Percentiles rank a stretch among this genome's conserved stretches.
phyloP scores from a whole-genome alignment of 2,329 filamentous ascomycete genomes.

The Rasamsonia emersonii region DNA sequence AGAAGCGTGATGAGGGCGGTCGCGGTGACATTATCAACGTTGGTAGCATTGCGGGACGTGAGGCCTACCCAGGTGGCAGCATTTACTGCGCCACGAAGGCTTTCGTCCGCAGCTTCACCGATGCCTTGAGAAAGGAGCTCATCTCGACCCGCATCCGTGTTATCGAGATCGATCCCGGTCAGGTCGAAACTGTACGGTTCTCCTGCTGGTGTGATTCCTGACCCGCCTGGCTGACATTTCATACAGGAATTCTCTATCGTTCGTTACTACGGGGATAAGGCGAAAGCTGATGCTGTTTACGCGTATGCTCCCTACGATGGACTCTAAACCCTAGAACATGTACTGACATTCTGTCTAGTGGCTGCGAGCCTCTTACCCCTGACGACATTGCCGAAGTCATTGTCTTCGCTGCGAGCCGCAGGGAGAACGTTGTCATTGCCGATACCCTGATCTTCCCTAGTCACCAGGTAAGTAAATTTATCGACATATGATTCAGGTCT shows the following conservation, averaged over 20 bases:
- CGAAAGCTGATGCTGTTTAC: conserved; percentile 85
- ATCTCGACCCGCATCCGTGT: conserved; percentile 71
- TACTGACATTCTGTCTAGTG: conserved; percentile 36
- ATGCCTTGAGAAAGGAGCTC: conserved; percentile 72
- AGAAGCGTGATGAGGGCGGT: conserved; percentile 59
- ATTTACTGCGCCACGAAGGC: conserved; percentile 95
- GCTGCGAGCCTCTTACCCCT: conserved; percentile 72
- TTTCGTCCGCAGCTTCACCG: conserved; percentile 76
- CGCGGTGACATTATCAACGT: conserved; percentile 93
- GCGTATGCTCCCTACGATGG: conserved; percentile 45
- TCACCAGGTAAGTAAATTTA: conserved; percentile 77
- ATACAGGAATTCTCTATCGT: conserved; percentile 74
- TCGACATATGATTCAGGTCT: too few species aligned
- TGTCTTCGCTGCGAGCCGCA: conserved; percentile 73
- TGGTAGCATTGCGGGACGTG: conserved; percentile 82
- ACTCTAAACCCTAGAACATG: background rate
- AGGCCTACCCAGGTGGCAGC: conserved; percentile 73
- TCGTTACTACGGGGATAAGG: conserved; percentile 78
- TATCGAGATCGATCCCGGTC: conserved; percentile 83
- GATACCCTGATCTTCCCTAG: conserved; percentile 82
- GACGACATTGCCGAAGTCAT: conserved; percentile 88
- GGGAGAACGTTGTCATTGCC: conserved; percentile 84
- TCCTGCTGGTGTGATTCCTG: background rate
- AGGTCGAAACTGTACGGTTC: conserved; percentile 68
- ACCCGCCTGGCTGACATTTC: conserved; percentile 5